phyloP scores from a whole-genome alignment of 306 rosid species.

The Neltuma alba region DNA sequence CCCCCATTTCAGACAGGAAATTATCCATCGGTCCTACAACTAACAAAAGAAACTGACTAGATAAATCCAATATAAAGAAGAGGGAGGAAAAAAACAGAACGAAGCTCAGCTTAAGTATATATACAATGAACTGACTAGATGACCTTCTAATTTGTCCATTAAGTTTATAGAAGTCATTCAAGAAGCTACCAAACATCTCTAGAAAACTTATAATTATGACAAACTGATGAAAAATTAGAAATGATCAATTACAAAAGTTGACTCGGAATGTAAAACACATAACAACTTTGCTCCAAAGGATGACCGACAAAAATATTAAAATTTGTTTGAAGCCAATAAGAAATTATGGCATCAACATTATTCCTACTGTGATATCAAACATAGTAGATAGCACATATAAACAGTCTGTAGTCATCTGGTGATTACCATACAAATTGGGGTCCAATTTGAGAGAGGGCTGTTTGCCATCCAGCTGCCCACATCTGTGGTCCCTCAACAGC shows the following conservation, averaged over 20 bases:
- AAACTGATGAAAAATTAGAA: neutral
- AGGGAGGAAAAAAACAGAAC: neutral
- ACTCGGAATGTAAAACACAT: slow-evolving; percentile 20
- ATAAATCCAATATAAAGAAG: neutral
- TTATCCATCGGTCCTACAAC: slow-evolving; percentile 4
- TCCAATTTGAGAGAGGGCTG: slow-evolving; percentile 74
- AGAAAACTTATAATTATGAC: no score
- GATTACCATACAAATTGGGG: slow-evolving; percentile 80
- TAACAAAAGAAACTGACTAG: neutral
- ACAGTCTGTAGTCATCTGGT: neutral
- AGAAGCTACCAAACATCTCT: no score
- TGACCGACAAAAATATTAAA: neutral
- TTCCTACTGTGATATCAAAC: slow-evolving; percentile 12
- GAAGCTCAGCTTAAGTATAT: neutral
- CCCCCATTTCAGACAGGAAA: neutral
- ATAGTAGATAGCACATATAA: neutral
- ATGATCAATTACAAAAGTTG: neutral
- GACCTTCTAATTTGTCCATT: neutral
- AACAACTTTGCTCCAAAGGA: slow-evolving; percentile 20
- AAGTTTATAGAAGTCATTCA: neutral
- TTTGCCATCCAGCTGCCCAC: slow-evolving; percentile 88
- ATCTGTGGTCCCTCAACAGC: slow-evolving; percentile 90
- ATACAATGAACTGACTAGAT: neutral
- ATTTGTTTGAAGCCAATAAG: neutral
- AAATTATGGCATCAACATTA: neutral